Percentiles rank a stretch among this genome's conserved stretches.
phyloP scores from a whole-genome alignment of 2,329 filamentous ascomycete genomes.

The Metarhizium brunneum region DNA sequence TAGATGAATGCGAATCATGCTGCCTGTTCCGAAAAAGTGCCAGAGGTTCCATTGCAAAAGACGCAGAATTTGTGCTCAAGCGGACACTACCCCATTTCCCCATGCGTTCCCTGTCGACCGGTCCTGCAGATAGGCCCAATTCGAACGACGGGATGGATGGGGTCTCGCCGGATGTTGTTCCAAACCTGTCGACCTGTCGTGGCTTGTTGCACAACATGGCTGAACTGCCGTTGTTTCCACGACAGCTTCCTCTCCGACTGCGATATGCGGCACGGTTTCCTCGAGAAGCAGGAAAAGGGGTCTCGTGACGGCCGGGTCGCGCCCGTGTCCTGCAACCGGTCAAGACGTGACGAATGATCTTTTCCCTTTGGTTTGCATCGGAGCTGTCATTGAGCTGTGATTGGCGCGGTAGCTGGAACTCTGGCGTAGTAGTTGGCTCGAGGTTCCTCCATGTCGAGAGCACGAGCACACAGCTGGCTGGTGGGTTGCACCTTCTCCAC shows the following conservation, averaged over 20 bases:
- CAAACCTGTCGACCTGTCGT: background rate
- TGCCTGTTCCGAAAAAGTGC: no score
- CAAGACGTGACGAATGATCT: no score
- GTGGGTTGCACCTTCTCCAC: background rate
- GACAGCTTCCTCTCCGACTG: background rate
- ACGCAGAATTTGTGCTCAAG: no score
- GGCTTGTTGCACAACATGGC: background rate
- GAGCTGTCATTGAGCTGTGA: background rate
- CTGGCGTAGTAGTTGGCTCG: background rate
- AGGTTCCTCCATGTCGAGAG: background rate
- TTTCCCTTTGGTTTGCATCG: background rate
- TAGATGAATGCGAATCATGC: no score
- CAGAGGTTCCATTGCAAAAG: no score
- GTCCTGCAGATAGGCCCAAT: background rate
- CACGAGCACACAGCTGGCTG: background rate
- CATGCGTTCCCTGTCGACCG: no score
- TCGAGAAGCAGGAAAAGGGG: background rate
- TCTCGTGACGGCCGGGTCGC: background rate
- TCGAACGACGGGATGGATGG: background rate
- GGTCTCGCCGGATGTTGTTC: no score
- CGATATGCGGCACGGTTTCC: background rate
- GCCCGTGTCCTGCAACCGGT: background rate
- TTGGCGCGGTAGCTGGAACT: slow-evolving; percentile 5
- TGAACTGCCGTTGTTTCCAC: background rate
- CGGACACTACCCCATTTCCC: no score